A percentile compares a stretch with the other conserved stretches of the same genome.
Evolutionary conservation across 108 stramenopile species (phyloP).

Genomic region (Skeletonema grethae): DNA sequence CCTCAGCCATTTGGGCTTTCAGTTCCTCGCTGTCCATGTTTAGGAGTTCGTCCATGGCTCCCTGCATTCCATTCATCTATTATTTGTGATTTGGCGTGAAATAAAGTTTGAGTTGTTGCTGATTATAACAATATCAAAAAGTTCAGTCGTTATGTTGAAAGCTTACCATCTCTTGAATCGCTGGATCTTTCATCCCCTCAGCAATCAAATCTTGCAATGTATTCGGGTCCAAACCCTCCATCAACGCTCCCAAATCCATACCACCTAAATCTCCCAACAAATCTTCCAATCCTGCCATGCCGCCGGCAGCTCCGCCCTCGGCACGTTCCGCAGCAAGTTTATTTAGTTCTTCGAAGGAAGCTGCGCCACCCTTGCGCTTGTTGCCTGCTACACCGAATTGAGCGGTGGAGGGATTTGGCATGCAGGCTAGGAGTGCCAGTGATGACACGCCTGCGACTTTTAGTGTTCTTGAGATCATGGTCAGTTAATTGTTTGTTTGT

Average conservation of each 20-base stretch:
- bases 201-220: slow-evolving; percentile 45
- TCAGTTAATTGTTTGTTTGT: neutral
- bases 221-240: slow-evolving; percentile 28
- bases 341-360: slow-evolving; percentile 42
- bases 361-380: slow-evolving; percentile 32
- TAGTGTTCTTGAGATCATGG: slow-evolving; percentile 21
- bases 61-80: slow-evolving; percentile 42
- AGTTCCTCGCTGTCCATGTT: slow-evolving; percentile 82
- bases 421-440: slow-evolving; percentile 5
- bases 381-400: slow-evolving; percentile 76
- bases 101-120: neutral
- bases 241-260: slow-evolving; percentile 26
- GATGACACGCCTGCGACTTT: slow-evolving; percentile 20
- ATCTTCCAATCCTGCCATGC: slow-evolving; percentile 18
- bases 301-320: slow-evolving; percentile 32
- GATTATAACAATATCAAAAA: neutral
- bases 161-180: slow-evolving; percentile 57
- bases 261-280: slow-evolving; percentile 19
- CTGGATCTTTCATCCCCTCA: slow-evolving; percentile 57
- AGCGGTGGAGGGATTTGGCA: slow-evolving; percentile 45
- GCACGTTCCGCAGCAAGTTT: slow-evolving; percentile 41
- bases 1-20: slow-evolving; percentile 75
- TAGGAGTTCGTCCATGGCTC: slow-evolving; percentile 66
- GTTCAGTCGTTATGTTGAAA: neutral
- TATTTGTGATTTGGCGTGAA: neutral